These are phyloP conservation scores for Edaphochlamys debaryana DNA, from an alignment of 139 green algal species.

Conservation along the genomic window DNA sequence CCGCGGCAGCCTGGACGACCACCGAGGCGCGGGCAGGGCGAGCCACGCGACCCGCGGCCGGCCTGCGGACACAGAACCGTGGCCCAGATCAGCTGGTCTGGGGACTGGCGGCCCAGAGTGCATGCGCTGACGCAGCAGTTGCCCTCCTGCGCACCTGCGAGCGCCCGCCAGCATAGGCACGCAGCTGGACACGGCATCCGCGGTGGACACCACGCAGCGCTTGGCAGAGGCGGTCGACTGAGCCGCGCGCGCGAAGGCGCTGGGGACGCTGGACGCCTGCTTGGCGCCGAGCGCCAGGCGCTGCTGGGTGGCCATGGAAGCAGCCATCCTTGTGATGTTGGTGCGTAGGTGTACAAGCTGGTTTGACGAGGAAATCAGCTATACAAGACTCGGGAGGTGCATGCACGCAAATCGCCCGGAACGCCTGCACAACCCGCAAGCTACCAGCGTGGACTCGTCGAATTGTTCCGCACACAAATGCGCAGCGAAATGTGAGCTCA, in stretches of 20 bases:
- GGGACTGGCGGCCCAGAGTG: too few species aligned
- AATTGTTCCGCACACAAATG: too few species aligned
- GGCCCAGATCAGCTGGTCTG: conserved; percentile 19
- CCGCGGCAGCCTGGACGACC: conserved; percentile 48
- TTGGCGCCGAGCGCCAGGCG: conserved; percentile 37
- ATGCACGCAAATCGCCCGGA: too few species aligned
- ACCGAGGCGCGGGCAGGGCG: conserved; percentile 36
- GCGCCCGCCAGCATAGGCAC: neutral
- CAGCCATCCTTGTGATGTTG: conserved; percentile 16
- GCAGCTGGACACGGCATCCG: conserved; percentile 8
- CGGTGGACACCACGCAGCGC: neutral
- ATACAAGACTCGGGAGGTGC: too few species aligned
- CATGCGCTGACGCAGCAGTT: too few species aligned
- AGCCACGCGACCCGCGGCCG: neutral
- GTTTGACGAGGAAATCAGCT: too few species aligned
- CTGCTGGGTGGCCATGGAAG: conserved; percentile 27
- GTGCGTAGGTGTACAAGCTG: too few species aligned
- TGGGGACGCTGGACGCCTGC: conserved; percentile 22
- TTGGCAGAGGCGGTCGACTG: neutral
- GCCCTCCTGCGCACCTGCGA: too few species aligned
- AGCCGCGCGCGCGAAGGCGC: neutral
- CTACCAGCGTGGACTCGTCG: too few species aligned
- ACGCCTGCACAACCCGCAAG: too few species aligned
- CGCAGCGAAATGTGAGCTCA: too few species aligned
- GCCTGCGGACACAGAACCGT: neutral